Evolutionary conservation across 768 basidiomycete species (phyloP).

Genomic region (Trametes villosa): DNA sequence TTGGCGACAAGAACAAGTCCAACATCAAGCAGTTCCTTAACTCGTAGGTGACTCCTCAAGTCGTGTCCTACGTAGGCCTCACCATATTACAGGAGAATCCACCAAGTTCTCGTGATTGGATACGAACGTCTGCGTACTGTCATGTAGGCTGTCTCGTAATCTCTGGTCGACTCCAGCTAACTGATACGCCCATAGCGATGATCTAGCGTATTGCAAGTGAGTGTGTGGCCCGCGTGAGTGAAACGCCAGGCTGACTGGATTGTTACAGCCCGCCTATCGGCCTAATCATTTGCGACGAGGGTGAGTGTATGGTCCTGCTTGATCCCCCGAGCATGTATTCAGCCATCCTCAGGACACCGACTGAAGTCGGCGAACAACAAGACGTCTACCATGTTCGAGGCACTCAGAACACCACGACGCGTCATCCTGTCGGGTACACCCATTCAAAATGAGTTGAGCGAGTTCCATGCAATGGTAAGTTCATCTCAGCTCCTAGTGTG

Average conservation of each 20-base stretch:
- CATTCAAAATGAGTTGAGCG: conserved; percentile 93
- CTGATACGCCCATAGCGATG: conserved; percentile 42
- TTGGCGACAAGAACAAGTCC: conserved; percentile 60
- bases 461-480: conserved; percentile 94
- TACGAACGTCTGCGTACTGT: conserved; percentile 89
- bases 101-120: conserved; percentile 91
- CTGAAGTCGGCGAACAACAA: conserved; percentile 92
- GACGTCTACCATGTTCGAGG: conserved; percentile 84
- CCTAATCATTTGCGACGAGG: conserved; percentile 95
- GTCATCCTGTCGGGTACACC: conserved; percentile 96
- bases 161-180: neutral
- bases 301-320: conserved; percentile 45
- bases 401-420: conserved; percentile 72
- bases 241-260: neutral
- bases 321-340: neutral
- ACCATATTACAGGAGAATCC: conserved; percentile 54
- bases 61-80: neutral
- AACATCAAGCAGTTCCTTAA: conserved; percentile 74
- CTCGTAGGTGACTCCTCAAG: conserved; percentile 59
- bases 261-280: conserved; percentile 81
- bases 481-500: neutral
- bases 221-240: conserved; percentile 23
- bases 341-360: conserved; percentile 66
- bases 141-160: conserved; percentile 57
- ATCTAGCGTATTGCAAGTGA: conserved; percentile 68